Percentiles rank a stretch among this genome's conserved stretches.
phyloP scores from a whole-genome alignment of 2,329 filamentous ascomycete species.

The Phialophora expanda region DNA sequence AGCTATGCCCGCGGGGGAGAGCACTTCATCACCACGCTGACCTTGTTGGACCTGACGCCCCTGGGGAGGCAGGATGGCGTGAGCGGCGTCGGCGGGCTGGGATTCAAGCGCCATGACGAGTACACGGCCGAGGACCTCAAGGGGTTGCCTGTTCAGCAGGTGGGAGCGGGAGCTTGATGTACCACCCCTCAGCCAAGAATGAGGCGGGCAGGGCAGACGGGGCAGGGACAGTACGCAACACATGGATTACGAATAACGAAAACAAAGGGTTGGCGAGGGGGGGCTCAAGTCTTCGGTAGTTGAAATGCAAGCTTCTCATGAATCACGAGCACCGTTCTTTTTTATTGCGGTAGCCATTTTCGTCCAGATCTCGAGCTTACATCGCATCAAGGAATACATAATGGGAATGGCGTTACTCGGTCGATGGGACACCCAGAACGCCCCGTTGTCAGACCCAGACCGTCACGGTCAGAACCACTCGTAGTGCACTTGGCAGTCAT shows the following conservation, averaged over 20 bases:
- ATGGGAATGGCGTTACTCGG: too few relatives aligned
- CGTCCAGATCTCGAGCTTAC: too few relatives aligned
- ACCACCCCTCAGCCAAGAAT: too few relatives aligned
- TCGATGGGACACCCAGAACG: neutral
- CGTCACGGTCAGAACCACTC: neutral
- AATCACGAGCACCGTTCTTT: too few relatives aligned
- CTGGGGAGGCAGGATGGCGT: conserved; percentile 33
- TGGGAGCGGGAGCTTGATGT: conserved; percentile 2
- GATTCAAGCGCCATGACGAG: conserved; percentile 34
- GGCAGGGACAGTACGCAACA: too few relatives aligned
- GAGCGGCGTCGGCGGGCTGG: conserved; percentile 23
- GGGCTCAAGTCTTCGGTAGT: too few relatives aligned
- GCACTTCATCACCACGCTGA: conserved; percentile 24
- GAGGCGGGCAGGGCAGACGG: neutral
- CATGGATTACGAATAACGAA: too few relatives aligned
- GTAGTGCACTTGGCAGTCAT: conserved; percentile 1
- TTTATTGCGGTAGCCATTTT: too few relatives aligned
- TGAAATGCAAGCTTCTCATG: too few relatives aligned
- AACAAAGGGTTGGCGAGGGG: too few relatives aligned
- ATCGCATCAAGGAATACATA: too few relatives aligned
- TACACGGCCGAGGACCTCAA: conserved; percentile 30
- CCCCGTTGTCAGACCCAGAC: neutral
- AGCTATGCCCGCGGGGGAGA: conserved; percentile 31
- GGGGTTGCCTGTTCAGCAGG: conserved; percentile 4
- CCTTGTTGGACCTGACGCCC: conserved; percentile 33